Base-by-base conservation (phyloP, 2,329 filamentous ascomycete genomes). In the Sporothrix variecibatus region DNA sequence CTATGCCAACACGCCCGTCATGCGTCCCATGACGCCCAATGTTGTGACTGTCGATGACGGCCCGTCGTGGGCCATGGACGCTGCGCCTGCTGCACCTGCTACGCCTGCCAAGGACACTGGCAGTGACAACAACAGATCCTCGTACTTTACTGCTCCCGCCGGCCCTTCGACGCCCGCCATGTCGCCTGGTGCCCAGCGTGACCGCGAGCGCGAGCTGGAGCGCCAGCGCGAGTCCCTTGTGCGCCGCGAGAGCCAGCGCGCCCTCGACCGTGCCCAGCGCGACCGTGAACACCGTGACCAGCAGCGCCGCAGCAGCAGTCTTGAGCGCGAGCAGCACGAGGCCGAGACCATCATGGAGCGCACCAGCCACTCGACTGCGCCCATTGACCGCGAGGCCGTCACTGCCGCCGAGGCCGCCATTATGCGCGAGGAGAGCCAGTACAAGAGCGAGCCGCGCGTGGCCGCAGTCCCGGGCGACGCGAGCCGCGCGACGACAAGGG, bases 241-340 rank as follows among this genome's bases (percentile, higher is more conserved):
- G 15, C 40, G 65, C 40, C 43, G 40, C 23, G 65, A 51, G 65
- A 69, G 43, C 26, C 23, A 69, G 8, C 65, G 65, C 23, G 64
- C 40, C 15, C 64, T 28, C 31, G 43, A 68, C 20, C 23, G 23
- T 12, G 23, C n/a, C n/a, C 65, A 49, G 43, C 67, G 46, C 17
- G 34, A 53, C 23, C 20, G 43, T 11, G 38, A 49, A 34, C 56
- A 53, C 11, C 26, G 43, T 20, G 56, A 53, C 76, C 78, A 20
- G 20, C 53, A 28, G 15, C 51, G 65, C 40, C 69, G 74, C n/a
- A 40, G 53, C 23, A 86, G 56, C n/a, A 86, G 85, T 0, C 87
- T 85, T 69, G 86, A 89, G 76, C 82, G 83, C 49, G 84, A 85
- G 64, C 79, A 85, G 73, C 83, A 91, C 73, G 82, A 86, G 26